Percentiles rank a stretch among this genome's conserved stretches.
phyloP scores from a whole-genome alignment of 176 grass and related monocot species.

The Oryza glumipatula region DNA sequence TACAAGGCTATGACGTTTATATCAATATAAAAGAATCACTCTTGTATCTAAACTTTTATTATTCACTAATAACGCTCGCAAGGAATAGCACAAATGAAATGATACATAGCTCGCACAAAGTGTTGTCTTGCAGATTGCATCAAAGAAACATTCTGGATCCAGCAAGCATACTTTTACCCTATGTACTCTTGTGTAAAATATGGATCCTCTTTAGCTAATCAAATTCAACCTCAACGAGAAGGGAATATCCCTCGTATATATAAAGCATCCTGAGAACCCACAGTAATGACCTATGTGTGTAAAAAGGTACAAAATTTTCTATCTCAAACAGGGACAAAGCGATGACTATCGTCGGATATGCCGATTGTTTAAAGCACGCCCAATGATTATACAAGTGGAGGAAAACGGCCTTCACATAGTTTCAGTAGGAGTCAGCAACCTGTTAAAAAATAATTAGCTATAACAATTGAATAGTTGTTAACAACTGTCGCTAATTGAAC shows the following conservation, averaged over 20 bases:
- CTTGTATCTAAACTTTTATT: neutral
- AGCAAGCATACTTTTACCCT: conserved; percentile 26
- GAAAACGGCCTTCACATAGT: conserved; percentile 32
- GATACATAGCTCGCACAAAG: conserved; percentile 37
- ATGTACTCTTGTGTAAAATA: conserved; percentile 43
- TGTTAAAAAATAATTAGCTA: neutral
- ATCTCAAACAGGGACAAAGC: conserved; percentile 11
- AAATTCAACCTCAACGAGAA: conserved; percentile 13
- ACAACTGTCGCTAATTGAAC: neutral
- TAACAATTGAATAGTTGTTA: neutral
- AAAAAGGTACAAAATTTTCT: conserved; percentile 54
- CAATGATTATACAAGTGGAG: conserved; percentile 14
- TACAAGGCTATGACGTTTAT: too few relatives aligned
- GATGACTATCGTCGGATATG: conserved; percentile 26
- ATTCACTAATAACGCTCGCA: neutral
- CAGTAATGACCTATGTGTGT: conserved; percentile 20
- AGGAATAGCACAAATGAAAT: conserved; percentile 10
- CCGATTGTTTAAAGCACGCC: conserved; percentile 26
- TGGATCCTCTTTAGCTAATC: conserved; percentile 5
- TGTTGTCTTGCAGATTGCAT: conserved; percentile 19
- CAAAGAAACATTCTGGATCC: conserved; percentile 20
- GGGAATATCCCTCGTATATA: conserved; percentile 12
- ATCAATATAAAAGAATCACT: too few relatives aligned
- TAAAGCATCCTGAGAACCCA: conserved; percentile 28
- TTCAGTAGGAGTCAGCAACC: conserved; percentile 45